Percentiles rank a stretch among this genome's conserved stretches.
These are phyloP conservation scores for Extremus antarcticus DNA, from an alignment of 495 filamentous ascomycete species.

Conservation along the genomic window DNA sequence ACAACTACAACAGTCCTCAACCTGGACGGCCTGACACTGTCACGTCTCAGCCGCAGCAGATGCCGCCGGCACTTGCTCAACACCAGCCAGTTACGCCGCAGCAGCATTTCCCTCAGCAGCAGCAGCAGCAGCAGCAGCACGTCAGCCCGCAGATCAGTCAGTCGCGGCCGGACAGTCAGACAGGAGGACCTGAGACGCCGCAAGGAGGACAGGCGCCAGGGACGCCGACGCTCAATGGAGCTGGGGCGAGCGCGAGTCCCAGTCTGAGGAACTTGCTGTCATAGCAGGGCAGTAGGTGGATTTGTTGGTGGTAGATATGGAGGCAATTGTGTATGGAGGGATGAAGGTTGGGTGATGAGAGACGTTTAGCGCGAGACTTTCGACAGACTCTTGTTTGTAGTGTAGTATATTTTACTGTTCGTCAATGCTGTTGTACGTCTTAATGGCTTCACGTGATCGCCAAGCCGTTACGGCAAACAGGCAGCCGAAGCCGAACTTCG, in stretches of 20 bases:
- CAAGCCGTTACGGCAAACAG: too few species aligned
- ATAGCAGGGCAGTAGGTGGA: too few species aligned
- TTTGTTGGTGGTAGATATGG: too few species aligned
- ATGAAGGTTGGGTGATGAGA: too few species aligned
- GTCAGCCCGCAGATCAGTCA: slow-evolving; percentile 2
- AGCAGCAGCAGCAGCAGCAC: background rate
- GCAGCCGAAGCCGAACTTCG: too few species aligned
- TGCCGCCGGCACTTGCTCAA: background rate
- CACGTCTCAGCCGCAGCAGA: background rate
- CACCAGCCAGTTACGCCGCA: background rate
- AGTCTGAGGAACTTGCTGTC: slow-evolving; percentile 22
- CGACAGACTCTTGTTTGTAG: too few species aligned
- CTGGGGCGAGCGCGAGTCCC: slow-evolving; percentile 23
- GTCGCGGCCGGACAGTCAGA: slow-evolving; percentile 1
- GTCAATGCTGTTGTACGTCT: too few species aligned
- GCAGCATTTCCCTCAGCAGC: background rate
- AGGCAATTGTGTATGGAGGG: too few species aligned
- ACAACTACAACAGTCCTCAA: background rate
- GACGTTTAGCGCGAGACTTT: too few species aligned
- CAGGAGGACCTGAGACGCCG: slow-evolving; percentile 2
- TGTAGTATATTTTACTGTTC: too few species aligned
- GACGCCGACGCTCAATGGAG: background rate
- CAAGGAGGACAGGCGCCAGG: slow-evolving; percentile 7
- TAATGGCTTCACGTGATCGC: too few species aligned
- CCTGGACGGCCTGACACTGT: background rate